Base-by-base conservation (phyloP, 1,139 yeast genomes). In the Blastobotrys indianensis region DNA sequence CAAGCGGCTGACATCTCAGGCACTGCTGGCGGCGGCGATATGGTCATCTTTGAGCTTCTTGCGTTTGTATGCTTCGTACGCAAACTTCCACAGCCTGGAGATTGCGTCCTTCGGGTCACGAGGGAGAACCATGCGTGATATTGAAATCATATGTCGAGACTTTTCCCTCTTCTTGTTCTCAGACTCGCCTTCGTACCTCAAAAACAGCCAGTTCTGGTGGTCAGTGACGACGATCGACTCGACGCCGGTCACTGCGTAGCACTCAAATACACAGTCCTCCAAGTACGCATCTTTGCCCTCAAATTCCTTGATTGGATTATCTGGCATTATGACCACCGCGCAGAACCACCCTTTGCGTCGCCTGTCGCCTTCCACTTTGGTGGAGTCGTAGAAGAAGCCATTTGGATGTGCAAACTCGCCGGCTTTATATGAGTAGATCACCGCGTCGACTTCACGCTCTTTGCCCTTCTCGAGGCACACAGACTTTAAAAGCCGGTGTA, bases 191-290 rank as follows among this genome's bases (percentile, higher is more conserved):
- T 41, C 45, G 10, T 17, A 41, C 16, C 23, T 28, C 9, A 29
- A 25, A 11, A 41, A 32, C 13, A 41, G 20, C 25, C 35, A 16
- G 29, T 34, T 13, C 11, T 17, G 15, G 32, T 36, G 32, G 39
- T 41, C 37, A 11, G 45, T 41, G 20, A 41, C 16, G 7, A 41
- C 11, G 8, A 41, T 40, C 7, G 39, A 11, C 15, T 41, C 40
- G 3, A 31, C 39, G 13, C 45, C 45, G 9, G 40, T 41, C 28
- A 36, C 40, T 8, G 40, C 40, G 23, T 30, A 37, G 17, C 39
- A 34, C 32, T 41, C 45, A 16, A 30, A 35, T 11, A 41, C 45
- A 36, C 45, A 41, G 17, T 41, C 45, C n/a, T 41, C 45, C 2
- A 41, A 36, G 28, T 41, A 41, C 20, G 40, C 31, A 13, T 23